Percentiles rank a stretch among this genome's conserved stretches.
Conservation (phyloP, 345 rosid species). For the Rhizophora mangle region DNA sequence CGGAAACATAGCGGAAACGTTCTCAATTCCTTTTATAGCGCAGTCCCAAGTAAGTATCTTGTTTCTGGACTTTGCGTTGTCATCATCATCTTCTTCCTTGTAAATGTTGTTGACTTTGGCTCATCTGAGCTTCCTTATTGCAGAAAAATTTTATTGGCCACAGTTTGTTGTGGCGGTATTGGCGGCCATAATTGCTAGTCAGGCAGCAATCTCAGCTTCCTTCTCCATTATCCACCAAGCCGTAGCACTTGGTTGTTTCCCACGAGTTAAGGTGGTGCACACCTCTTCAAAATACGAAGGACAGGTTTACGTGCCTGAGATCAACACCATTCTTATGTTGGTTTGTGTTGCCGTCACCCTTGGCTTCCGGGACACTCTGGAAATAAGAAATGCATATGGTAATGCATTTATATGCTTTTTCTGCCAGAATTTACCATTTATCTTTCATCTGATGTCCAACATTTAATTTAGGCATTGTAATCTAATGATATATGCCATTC, state of each 20-base stretch:
- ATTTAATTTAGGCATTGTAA: too few species aligned
- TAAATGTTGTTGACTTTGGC: neutral
- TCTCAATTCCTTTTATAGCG: conserved; percentile 53
- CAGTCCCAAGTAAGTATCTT: conserved; percentile 43
- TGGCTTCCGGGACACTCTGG: conserved; percentile 48
- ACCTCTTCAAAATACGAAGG: conserved; percentile 74
- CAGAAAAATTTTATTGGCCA: conserved; percentile 77
- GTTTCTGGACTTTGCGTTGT: neutral
- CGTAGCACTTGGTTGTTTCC: conserved; percentile 63
- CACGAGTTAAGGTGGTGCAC: conserved; percentile 72
- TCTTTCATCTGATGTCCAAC: too few species aligned
- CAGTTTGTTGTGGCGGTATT: conserved; percentile 64
- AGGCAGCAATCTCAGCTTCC: conserved; percentile 78
- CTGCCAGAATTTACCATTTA: too few species aligned
- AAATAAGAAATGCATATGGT: conserved; percentile 82
- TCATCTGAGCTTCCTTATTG: neutral
- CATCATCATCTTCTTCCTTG: neutral
- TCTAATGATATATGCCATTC: too few species aligned
- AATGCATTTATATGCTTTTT: neutral
- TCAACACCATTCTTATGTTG: conserved; percentile 74
- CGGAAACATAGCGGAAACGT: conserved; percentile 36
- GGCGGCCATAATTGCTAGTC: conserved; percentile 79
- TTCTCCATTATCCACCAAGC: conserved; percentile 70
- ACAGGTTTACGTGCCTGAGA: conserved; percentile 79
- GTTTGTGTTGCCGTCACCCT: conserved; percentile 57